Base-by-base conservation (phyloP, 2,329 filamentous ascomycete genomes). In the Fusarium sp. region DNA sequence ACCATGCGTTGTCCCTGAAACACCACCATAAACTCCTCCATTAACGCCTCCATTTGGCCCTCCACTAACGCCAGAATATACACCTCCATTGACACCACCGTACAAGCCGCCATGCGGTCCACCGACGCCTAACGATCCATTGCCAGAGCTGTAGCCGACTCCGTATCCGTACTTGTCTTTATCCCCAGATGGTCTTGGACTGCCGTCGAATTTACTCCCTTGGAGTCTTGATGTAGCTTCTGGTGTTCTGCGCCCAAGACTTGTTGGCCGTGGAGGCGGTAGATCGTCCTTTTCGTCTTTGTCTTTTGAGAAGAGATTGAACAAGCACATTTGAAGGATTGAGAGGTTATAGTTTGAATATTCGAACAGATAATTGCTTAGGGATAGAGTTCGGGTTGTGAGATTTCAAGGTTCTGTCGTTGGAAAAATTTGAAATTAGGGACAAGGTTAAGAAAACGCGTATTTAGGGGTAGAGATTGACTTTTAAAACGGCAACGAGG, bases 1-100 rank as follows among this genome's bases (percentile, higher is more conserved):
- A 16, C 71, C 71, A 30, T 38, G 35, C 6, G 70, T 21, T 0
- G 70, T 73, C 2, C 70, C 70, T 6, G 62, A 73, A 15, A 73
- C 70, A 10, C 70, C 70, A 3, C 71, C 71, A 37, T 73, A 73
- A 6, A 73, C 71, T n/a, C 71, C 71, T 0, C 71, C 71, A 23
- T 61, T 62, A 2, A 73, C 67, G 0, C 71, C 71, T 4, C 71
- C 71, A 12, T 67, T 68, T 0, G 71, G 25, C 2, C 71, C 71
- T 12, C 71, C 71, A 8, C 63, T 59, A 0, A 73, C 71, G 1
- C 71, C 71, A 0, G 57, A 67, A 32, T 73, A 73, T 5, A 73
- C 57, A 4, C 71, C 71, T 1, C 71, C 71, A 10, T 72, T 73
- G 6, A 73, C 67, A 10, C 71, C 71, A 2, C 71, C 71, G 9